A percentile compares a stretch with the other conserved stretches of the same genome.
Conservation (phyloP, 2,329 filamentous ascomycete species). For the Ceratocystis harringtonii region DNA sequence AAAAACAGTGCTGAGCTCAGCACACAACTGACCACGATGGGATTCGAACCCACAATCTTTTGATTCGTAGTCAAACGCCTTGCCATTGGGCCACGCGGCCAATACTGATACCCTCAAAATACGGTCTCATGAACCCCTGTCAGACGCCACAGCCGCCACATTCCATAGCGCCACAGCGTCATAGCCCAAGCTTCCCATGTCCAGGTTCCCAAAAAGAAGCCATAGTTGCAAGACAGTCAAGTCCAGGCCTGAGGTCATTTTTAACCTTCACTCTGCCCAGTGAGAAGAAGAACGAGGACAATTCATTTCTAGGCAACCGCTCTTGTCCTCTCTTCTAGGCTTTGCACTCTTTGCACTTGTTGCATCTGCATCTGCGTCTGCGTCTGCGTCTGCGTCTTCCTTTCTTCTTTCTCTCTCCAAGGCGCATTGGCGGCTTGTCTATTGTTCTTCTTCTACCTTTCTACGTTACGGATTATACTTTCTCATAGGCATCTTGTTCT, state of each 20-base stretch:
- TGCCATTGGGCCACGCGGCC: conserved; percentile 15
- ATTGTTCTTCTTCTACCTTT: neutral
- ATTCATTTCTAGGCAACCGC: neutral
- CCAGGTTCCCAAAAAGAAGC: conserved; percentile 8
- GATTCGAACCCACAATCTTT: conserved; percentile 16
- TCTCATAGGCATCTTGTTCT: neutral
- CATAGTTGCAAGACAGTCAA: conserved; percentile 10
- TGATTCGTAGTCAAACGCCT: conserved; percentile 16
- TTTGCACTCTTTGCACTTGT: neutral
- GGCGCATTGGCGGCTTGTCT: neutral
- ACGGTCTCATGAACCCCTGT: neutral
- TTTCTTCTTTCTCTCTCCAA: neutral
- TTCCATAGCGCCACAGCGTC: conserved; percentile 5
- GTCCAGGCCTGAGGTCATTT: neutral
- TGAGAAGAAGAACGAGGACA: neutral
- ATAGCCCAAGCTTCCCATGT: conserved; percentile 1
- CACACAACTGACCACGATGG: conserved; percentile 13
- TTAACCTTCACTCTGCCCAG: neutral
- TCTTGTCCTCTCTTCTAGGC: neutral
- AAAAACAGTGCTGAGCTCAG: neutral
- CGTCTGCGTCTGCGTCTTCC: neutral
- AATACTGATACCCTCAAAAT: neutral
- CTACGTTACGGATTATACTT: neutral
- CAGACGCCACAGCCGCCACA: neutral
- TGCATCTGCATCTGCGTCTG: neutral